Evolutionary conservation across 345 rosid species (phyloP).

Genomic region (Iberis pinnata): DNA sequence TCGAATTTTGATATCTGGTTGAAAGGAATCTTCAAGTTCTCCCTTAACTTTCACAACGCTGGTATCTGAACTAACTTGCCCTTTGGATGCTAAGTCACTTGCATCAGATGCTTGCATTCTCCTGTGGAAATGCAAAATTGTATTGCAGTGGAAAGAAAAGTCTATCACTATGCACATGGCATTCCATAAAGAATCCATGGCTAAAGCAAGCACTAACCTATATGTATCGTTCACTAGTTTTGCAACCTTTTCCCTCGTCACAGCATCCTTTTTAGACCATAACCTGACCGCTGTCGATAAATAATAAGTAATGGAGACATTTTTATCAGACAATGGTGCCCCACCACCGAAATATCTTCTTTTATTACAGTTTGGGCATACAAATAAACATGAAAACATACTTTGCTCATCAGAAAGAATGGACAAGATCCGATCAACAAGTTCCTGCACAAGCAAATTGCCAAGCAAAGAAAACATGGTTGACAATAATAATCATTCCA

Average conservation of each 20-base stretch:
- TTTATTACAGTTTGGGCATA: conserved; percentile 1
- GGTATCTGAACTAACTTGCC: conserved; percentile 52
- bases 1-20: conserved; percentile 55
- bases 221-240: conserved; percentile 78
- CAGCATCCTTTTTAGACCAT: conserved; percentile 57
- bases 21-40: conserved; percentile 48
- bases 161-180: conserved; percentile 7
- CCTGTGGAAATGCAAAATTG: conserved; percentile 33
- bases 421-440: conserved; percentile 66
- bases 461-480: background rate
- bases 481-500: background rate
- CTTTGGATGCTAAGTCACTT: conserved; percentile 66
- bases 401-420: conserved; percentile 70
- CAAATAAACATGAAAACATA: conserved; percentile 24
- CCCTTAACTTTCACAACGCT: conserved; percentile 54
- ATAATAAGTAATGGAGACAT: conserved; percentile 7
- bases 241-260: conserved; percentile 76
- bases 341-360: background rate
- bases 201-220: conserved; percentile 39
- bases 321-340: conserved; percentile 13
- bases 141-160: conserved; percentile 2
- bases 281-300: conserved; percentile 44
- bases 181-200: conserved; percentile 1
- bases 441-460: conserved; percentile 49
- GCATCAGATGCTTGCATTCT: conserved; percentile 89